phyloP scores from a whole-genome alignment of 352 stramenopile species.

The Globisporangium orthogonon region DNA sequence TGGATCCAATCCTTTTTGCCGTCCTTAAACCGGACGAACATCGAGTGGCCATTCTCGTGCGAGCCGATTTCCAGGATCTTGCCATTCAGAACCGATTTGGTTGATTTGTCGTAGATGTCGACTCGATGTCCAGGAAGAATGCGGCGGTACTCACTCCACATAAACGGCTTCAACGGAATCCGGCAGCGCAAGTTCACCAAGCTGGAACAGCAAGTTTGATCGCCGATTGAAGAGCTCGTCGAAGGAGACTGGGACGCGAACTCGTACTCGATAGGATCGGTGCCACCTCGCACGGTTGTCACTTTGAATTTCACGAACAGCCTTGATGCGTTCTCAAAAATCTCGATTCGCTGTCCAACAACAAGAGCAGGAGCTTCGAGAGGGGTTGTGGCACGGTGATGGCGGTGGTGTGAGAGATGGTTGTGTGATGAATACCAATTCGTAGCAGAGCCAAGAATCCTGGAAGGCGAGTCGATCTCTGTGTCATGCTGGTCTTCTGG shows the following conservation, averaged over 20 bases:
- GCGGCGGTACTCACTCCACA: constrained; percentile 17
- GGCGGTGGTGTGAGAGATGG: neutral
- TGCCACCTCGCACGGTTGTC: constrained; percentile 1
- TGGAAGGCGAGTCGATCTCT: neutral
- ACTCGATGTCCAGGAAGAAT: constrained; percentile 19
- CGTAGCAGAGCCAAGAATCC: neutral
- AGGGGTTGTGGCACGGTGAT: neutral
- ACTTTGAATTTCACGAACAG: constrained; percentile 29
- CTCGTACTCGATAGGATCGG: constrained; percentile 17
- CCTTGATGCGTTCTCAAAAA: constrained; percentile 19
- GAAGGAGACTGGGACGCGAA: constrained; percentile 13
- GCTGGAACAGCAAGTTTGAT: neutral
- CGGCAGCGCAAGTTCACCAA: constrained; percentile 19
- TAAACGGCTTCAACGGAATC: constrained; percentile 15
- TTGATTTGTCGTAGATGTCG: constrained; percentile 20
- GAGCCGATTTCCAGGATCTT: constrained; percentile 16
- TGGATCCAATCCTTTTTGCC: constrained; percentile 21
- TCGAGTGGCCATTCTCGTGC: constrained; percentile 2
- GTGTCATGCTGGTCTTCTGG: neutral
- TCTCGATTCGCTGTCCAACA: constrained; percentile 20
- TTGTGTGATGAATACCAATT: neutral
- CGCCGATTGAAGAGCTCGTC: neutral
- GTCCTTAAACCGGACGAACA: constrained; percentile 26
- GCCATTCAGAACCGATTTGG: constrained; percentile 15
- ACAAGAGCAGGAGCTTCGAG: constrained; percentile 13